Percentiles rank a stretch among this genome's conserved stretches.
Conservation (phyloP, 2,329 filamentous ascomycete species). For the Aspergillus carbonarius region DNA sequence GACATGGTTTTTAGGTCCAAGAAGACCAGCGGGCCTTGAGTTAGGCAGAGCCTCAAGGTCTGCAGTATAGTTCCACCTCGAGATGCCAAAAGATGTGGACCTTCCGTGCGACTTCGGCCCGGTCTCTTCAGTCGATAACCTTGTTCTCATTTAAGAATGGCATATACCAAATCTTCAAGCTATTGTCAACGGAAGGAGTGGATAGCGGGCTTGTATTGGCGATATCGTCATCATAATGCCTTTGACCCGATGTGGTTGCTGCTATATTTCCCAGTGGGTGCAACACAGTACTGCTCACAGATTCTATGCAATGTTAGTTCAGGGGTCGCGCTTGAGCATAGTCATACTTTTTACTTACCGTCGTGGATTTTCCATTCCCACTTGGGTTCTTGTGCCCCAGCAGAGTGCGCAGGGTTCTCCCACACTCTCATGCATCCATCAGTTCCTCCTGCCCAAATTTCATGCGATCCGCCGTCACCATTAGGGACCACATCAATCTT, state of each 20-base stretch:
- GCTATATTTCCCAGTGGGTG: constrained; percentile 49
- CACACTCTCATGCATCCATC: constrained; percentile 57
- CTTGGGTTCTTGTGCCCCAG: constrained; percentile 44
- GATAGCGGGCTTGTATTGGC: constrained; percentile 12
- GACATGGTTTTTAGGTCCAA: no score
- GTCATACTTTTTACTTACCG: constrained; percentile 31
- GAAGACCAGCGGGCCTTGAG: no score
- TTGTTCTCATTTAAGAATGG: constrained; percentile 18
- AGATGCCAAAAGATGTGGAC: no score
- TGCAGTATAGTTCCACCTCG: no score
- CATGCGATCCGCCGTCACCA: constrained; percentile 41
- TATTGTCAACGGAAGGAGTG: constrained; percentile 31
- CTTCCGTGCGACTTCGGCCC: not conserved
- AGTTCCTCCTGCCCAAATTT: constrained; percentile 60
- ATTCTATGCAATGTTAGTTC: constrained; percentile 33
- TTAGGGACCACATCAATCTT: constrained; percentile 52
- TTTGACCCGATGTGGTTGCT: constrained; percentile 53
- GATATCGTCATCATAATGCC: constrained; percentile 23
- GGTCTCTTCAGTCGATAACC: not conserved
- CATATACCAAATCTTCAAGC: constrained; percentile 43
- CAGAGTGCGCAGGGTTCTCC: constrained; percentile 44
- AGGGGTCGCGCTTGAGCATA: not conserved
- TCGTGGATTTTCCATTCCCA: constrained; percentile 47
- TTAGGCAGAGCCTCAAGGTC: no score
- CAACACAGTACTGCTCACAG: constrained; percentile 46